Base-by-base conservation (phyloP, 1,139 yeast genomes). In the Sugiyamaella xylanicola region DNA sequence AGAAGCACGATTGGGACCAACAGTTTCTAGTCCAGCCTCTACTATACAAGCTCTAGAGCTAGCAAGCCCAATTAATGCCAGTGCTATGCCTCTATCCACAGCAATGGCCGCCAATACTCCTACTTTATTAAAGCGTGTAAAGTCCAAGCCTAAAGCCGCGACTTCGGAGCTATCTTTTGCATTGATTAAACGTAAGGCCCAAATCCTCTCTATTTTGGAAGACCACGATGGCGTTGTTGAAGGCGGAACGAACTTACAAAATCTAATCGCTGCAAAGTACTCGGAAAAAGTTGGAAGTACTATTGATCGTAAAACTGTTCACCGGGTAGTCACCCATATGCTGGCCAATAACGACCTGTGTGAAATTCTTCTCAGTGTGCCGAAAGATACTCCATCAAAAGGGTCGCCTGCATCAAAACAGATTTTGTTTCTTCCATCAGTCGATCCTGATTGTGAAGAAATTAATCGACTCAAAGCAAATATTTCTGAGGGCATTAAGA, bases 241-340 rank as follows among this genome's bases (percentile, higher is more conserved):
- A 29, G 68, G 70, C 2, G 73, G 71, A 1, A 44, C 53, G 2
- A 54, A 56, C 13, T 61, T 74, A 9, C 53, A 61, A 4, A 51
- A 56, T 11, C 63, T 59, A 7, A 51, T 72, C 4, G 63, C 67
- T 44, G 65, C 61, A 8, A 64, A 60, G 47, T 53, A 62, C 20
- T 49, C 61, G 3, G 20, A 29, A 22, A 51, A 56, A 3, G 56
- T 61, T 17, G 68, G 68, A 0, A 68, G 68, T 36, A 56, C 54
- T 2, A 63, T 72, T 46, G 77, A 74, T 51, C 63, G 68, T 20
- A 70, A 66, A 54, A 74, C 78, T 0, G 62, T 68, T 36, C 53
- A 50, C 7, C 64, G 66, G 9, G 51, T 41, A 8, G 46, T 41
- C 7, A 48, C 43, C 11, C 29, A 45, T 8, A 39, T 51, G 46